Percentiles rank a stretch among this genome's conserved stretches.
These are phyloP conservation scores for Umbilicus rupestris DNA, from an alignment of 164 flowering plant species.

Conservation along the genomic window DNA sequence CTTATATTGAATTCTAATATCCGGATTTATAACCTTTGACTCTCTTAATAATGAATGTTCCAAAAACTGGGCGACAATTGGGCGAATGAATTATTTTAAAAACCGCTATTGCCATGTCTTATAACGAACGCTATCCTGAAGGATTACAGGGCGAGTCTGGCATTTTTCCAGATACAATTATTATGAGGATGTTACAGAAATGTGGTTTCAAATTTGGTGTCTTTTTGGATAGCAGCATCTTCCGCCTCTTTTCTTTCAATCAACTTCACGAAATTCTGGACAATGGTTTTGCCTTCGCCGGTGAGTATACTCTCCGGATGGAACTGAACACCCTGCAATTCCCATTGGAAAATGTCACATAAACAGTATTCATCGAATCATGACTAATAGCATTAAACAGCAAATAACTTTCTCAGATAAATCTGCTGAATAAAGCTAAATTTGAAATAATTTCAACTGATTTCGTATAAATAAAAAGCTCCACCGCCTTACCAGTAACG, in stretches of 20 bases:
- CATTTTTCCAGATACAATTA: neutral
- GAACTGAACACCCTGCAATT: slow-evolving; percentile 10
- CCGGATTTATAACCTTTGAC: neutral
- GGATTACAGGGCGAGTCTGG: neutral
- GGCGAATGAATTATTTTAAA: too few species aligned
- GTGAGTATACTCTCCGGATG: slow-evolving; percentile 10
- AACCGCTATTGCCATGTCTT: neutral
- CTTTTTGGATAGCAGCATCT: neutral
- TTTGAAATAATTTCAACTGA: too few species aligned
- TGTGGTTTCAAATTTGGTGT: neutral
- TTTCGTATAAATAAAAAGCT: too few species aligned
- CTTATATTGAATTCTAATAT: neutral
- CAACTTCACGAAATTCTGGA: slow-evolving; percentile 7
- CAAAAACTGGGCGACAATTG: too few species aligned
- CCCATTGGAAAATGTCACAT: neutral
- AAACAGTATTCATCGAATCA: neutral
- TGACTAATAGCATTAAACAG: too few species aligned
- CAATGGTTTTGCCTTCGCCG: slow-evolving; percentile 4
- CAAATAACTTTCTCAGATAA: too few species aligned
- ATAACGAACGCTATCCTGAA: neutral
- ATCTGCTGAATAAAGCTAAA: too few species aligned
- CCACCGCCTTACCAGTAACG: too few species aligned
- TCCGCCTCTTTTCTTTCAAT: slow-evolving; percentile 4
- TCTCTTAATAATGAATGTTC: neutral
- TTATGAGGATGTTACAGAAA: neutral